phyloP scores from a whole-genome alignment of 805 yeast genomes.

The Candida broadrunensis region DNA sequence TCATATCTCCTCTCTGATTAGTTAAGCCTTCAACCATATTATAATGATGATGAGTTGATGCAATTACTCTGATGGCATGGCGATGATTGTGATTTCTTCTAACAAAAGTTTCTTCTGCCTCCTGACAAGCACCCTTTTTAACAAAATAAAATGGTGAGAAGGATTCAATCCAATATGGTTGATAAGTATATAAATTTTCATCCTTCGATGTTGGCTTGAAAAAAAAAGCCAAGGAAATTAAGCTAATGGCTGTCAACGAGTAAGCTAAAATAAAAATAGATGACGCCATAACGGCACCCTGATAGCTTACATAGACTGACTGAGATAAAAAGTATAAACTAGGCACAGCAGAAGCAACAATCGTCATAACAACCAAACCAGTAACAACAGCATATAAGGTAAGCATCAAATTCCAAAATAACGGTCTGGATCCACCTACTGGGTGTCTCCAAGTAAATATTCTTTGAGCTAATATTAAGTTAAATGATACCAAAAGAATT shows the following conservation, averaged over 20 bases:
- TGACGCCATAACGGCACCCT: conserved; percentile 49
- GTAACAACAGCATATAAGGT: conserved; percentile 50
- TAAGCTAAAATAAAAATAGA: conserved; percentile 38
- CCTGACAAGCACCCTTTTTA: conserved; percentile 44
- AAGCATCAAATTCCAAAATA: conserved; percentile 52
- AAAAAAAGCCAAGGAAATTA: conserved; percentile 50
- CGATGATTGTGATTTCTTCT: conserved; percentile 41
- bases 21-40: conserved; percentile 30
- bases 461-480: conserved; percentile 67
- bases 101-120: conserved; percentile 45
- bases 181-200: conserved; percentile 54
- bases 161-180: conserved; percentile 77
- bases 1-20: conserved; percentile 34
- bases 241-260: conserved; percentile 48
- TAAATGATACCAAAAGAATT: conserved; percentile 55
- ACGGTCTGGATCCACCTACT: conserved; percentile 52
- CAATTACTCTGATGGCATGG: conserved; percentile 52
- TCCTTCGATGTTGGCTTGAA: conserved; percentile 54
- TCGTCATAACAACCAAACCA: conserved; percentile 64
- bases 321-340: conserved; percentile 52
- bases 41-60: conserved; percentile 44
- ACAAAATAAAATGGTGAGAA: conserved; percentile 60
- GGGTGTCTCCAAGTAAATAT: conserved; percentile 79
- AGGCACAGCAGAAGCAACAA: conserved; percentile 61
- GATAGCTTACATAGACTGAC: conserved; percentile 46